Evolutionary conservation across 805 yeast genomes (phyloP).

Genomic region (Starmerella lactis-condensi): DNA sequence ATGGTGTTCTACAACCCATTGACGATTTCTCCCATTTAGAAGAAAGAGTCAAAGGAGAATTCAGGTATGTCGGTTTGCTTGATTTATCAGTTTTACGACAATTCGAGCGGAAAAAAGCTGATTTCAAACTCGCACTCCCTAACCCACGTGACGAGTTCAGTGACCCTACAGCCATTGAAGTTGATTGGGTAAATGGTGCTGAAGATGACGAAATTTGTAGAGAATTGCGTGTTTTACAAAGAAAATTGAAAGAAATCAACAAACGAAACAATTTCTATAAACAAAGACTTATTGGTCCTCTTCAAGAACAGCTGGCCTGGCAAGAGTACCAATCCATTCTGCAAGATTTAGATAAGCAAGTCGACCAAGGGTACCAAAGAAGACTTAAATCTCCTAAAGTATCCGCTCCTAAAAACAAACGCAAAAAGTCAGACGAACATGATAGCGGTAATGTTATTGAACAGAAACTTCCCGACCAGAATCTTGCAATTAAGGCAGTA

Average conservation of each 20-base stretch:
- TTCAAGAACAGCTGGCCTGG: slow-evolving; percentile 83
- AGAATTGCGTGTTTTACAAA: slow-evolving; percentile 59
- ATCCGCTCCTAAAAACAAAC: slow-evolving; percentile 32
- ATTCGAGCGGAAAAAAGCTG: slow-evolving; percentile 19
- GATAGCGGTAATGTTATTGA: slow-evolving; percentile 8
- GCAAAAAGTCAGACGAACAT: slow-evolving; percentile 10
- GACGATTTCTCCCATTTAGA: slow-evolving; percentile 67
- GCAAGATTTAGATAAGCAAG: slow-evolving; percentile 90
- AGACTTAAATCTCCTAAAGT: slow-evolving; percentile 55
- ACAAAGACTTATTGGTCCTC: slow-evolving; percentile 42
- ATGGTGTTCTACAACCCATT: slow-evolving; percentile 27
- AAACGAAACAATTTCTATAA: slow-evolving; percentile 50
- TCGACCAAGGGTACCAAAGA: slow-evolving; percentile 80
- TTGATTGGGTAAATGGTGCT: slow-evolving; percentile 58
- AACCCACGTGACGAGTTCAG: slow-evolving; percentile 13
- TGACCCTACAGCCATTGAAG: slow-evolving; percentile 17
- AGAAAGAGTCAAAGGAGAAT: slow-evolving; percentile 69
- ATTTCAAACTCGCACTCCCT: slow-evolving; percentile 15
- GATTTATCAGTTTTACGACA: slow-evolving; percentile 20
- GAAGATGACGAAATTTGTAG: slow-evolving; percentile 91
- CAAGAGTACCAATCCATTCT: slow-evolving; percentile 79
- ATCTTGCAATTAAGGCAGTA: slow-evolving; percentile 56
- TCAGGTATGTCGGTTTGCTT: slow-evolving; percentile 76
- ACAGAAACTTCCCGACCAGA: slow-evolving; percentile 38
- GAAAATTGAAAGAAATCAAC: slow-evolving; percentile 42